Base-by-base conservation (phyloP, 352 stramenopile genomes). In the Aphanomyces stellatus region DNA sequence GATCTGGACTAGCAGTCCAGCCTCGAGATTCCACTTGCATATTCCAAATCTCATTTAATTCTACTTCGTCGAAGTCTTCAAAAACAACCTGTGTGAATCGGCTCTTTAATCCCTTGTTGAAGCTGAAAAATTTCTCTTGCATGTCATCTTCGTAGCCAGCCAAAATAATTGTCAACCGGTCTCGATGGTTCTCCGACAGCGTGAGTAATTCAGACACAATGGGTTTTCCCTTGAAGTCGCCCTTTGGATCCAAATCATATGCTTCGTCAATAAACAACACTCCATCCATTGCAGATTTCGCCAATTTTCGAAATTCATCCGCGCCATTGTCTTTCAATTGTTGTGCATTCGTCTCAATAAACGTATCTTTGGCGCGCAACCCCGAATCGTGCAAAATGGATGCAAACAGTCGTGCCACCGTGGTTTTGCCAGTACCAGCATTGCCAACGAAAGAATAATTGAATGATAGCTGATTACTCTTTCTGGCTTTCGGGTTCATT, bases 181-280 rank as follows among this genome's bases (percentile, higher is more conserved):
- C 88, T 17, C 88, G 84, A 37, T 90, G 74, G 66, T 96, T 87
- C 69, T 97, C 91, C 13, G 88, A 80, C 17, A 87, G 79, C 19
- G 87, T 84, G n/a, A 98, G 67, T 28, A 98, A 59, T 53, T 96
- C 82, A 4, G 93, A 90, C 17, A 96, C 81, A 27, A 98, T 92
- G 7, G 88, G 76, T 51, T 84, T 90, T 0, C 87, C 90, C 48
- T 89, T 93, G 24, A 76, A 76, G 49, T 95, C 85, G 5, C 71
- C 74, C 6, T 79, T 70, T 3, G 90, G 90, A 41, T 98, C 87
- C 40, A 98, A 60, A 33, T 94, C 82, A 62, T 97, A 97, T 41
- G 89, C 90, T 70, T 98, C 93, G 55, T 98, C 93, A 28, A 98
- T 94, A 61, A 98, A 97, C 13, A 98, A 70, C 15, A 96, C 85